Base-by-base conservation (phyloP, 257 asterid species). In the Anisodus tanguticus region DNA sequence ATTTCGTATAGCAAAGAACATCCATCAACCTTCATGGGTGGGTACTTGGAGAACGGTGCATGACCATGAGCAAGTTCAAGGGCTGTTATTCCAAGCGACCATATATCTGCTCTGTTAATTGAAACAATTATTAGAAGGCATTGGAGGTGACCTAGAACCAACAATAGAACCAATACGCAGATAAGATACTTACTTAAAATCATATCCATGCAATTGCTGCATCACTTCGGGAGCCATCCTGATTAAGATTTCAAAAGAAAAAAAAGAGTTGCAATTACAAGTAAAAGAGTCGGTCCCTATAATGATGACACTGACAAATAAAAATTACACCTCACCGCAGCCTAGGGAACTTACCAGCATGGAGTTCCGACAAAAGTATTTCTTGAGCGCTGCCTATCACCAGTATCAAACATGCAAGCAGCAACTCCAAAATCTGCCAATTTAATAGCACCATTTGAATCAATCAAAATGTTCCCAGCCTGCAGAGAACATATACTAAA, bases 221-320 rank as follows among this genome's bases (percentile, higher is more conserved):
- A 97, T 95, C 83, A 97, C 99, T 91, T 95, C 99, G 72, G 99
- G 99, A 72, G 99, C 99, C 99, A 97, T 97, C 99, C 99, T 97
- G 90, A 63, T 76, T 47, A 12, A 82, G 82, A 83, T 17, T 83
- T 82, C 35, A 31, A 82, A 81, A 79, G 39, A 39, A 68, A 39
- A 77, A 80, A 74, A 74, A 13, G 59, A 49, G 49, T 11, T 54
- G 49, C 49, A 51, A 26, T 74, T 49, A 22, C 78, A 85, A 51
- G 83, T 78, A 69, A 83, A 60, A 13, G 31, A 77, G 49, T 31
- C 11, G 45, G 64, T 53, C 8, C 64, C 15, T 53, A 53, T 53
- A 35, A 31, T 31, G 64, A 53, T 26, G 82, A 53, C 64, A 53
- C 64, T 4, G 53, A 54, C 82, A 77, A 77, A 77, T 53, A 77